Conservation (phyloP, 148 eudicot species). For the Rhododendron mucronatum region DNA sequence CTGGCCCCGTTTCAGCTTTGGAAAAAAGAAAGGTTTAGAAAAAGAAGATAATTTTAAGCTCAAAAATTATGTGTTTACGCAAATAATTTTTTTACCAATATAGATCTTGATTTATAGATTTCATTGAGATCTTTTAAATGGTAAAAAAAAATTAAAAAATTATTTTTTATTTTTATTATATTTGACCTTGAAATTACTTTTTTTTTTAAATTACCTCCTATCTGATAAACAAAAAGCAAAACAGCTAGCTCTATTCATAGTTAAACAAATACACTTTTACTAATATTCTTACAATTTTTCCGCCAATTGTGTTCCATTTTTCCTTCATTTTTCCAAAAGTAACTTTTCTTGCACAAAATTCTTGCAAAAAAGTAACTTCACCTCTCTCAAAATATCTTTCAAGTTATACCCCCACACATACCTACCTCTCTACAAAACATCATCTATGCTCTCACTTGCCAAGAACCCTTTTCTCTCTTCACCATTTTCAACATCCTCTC, state of each 20-base stretch:
- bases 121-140: no score
- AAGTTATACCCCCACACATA: background rate
- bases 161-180: no score
- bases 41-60: no score
- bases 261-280: background rate
- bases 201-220: no score
- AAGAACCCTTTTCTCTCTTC: constrained; percentile 33
- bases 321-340: background rate
- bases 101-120: no score
- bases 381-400: background rate
- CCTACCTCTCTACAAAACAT: constrained; percentile 10
- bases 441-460: constrained; percentile 10
- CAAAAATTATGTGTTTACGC: no score
- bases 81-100: no score
- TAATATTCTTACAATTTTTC: background rate
- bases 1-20: no score
- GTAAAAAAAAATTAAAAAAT: no score
- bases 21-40: no score
- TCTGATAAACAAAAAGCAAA: background rate
- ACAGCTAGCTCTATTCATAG: background rate
- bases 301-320: background rate
- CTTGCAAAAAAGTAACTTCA: background rate
- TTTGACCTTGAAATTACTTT: no score
- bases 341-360: background rate
- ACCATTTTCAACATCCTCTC: constrained; percentile 11